phyloP scores from a whole-genome alignment of 2,329 filamentous ascomycete genomes.

The Trichoderma afroharzianum region DNA sequence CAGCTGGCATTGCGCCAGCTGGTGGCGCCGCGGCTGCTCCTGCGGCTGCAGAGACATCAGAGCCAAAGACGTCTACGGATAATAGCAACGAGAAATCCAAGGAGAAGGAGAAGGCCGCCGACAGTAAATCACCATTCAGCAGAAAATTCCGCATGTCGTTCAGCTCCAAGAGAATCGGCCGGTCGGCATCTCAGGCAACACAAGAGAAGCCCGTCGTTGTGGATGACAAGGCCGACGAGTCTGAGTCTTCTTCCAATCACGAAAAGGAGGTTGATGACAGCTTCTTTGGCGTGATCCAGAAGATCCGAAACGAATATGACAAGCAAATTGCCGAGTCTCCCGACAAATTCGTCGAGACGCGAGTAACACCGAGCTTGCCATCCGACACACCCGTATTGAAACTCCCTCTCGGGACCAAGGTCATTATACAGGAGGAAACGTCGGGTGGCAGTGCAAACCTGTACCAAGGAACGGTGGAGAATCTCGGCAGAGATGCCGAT shows the following conservation, averaged over 20 bases:
- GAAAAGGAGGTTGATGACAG: constrained; percentile 74
- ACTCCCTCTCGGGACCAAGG: constrained; percentile 62
- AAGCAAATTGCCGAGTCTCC: constrained; percentile 58
- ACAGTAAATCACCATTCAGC: constrained; percentile 66
- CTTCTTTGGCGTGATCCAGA: constrained; percentile 68
- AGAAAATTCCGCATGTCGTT: constrained; percentile 86
- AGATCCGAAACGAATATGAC: constrained; percentile 69
- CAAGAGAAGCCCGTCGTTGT: constrained; percentile 68
- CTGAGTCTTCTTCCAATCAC: constrained; percentile 59
- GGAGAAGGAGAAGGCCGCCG: constrained; percentile 43
- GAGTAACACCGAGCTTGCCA: constrained; percentile 65
- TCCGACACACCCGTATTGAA: constrained; percentile 75
- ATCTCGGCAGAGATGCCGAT: constrained; percentile 72
- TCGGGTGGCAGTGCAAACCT: constrained; percentile 72
- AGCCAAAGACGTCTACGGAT: constrained; percentile 48
- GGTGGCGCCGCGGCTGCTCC: constrained; percentile 30
- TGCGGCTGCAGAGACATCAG: constrained; percentile 26
- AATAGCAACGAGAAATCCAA: constrained; percentile 48
- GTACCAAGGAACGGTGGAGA: constrained; percentile 83
- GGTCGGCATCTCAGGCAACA: constrained; percentile 56
- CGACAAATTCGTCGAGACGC: constrained; percentile 54
- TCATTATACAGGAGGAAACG: constrained; percentile 68
- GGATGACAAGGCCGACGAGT: constrained; percentile 74
- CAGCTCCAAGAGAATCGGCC: constrained; percentile 77
- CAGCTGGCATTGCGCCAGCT: constrained; percentile 52